Base-by-base conservation (phyloP, 306 rosid species). In the Ormosia emarginata region DNA sequence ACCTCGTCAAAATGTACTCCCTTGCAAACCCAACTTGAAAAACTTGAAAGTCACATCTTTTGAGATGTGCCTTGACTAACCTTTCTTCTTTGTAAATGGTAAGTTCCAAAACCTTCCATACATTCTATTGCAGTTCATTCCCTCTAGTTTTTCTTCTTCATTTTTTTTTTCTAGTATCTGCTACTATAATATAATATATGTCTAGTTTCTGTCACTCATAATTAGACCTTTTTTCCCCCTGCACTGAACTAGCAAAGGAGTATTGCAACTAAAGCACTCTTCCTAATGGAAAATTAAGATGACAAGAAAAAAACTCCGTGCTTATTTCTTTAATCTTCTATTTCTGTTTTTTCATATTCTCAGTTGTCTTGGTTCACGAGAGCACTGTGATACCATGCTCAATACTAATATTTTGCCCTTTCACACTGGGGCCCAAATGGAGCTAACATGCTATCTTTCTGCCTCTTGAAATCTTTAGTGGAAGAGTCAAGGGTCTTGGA, bases 401-500 rank as follows among this genome's bases (percentile, higher is more conserved):
- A 44, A 71, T 37, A 57, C 69, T 69, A 80, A 72, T 59, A 85
- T 79, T 76, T 71, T 80, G 78, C 14, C 36, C 44, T 36, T 74
- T 58, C 62, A 82, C 63, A 52, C 58, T 84, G 89, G 92, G 92
- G 63, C 85, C 88, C 87, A 78, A 80, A 77, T 67, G 89, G 75
- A 85, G 80, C 82, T 74, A 81, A 85, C 84, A 65, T 18, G 44
- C 14, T 36, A 68, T 77, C 83, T 85, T 85, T 87, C 80, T 71
- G 86, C 84, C 74, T 74, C 84, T 77, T 81, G 75, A 79, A 84
- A 74, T 71, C 56, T 81, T 81, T 74, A 91, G 97, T 93, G 95
- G 95, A 91, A 67, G 82, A 91, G 95, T 92, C 97, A 93, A 91
- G 86, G 92, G 77, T 83, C 84, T 77, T 86, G 47, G 88, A 76